phyloP scores from a whole-genome alignment of 352 stramenopile genomes.

The Globisporangium canariense region DNA sequence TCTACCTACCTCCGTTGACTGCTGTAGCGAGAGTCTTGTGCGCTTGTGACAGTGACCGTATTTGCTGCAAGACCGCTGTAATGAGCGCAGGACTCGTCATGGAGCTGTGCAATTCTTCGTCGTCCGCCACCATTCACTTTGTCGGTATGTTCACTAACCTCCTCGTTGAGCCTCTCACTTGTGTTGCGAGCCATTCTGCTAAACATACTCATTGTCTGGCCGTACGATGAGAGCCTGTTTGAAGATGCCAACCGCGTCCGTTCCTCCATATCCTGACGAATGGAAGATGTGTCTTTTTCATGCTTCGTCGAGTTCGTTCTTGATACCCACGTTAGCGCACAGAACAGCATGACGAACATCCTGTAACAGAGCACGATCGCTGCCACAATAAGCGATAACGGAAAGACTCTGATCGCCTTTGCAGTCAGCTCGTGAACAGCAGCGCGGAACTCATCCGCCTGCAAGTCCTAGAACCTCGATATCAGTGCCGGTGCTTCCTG shows the following conservation, averaged over 20 bases:
- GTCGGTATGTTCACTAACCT: not conserved
- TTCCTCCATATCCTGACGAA: not conserved
- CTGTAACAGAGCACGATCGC: slow-evolving; percentile 5
- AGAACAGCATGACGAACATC: not conserved
- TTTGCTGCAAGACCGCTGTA: too few species aligned
- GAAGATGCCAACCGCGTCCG: not conserved
- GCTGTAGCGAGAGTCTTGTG: too few species aligned
- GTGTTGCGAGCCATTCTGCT: not conserved
- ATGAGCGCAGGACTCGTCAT: not conserved
- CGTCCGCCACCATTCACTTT: too few species aligned
- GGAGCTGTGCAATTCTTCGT: not conserved
- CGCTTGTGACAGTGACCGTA: not conserved
- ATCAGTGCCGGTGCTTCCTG: not conserved
- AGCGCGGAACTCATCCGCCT: slow-evolving; percentile 11
- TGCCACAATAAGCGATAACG: not conserved
- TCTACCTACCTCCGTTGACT: not conserved
- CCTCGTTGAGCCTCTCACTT: not conserved
- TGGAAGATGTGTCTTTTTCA: not conserved
- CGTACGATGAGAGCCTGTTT: not conserved
- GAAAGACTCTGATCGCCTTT: not conserved
- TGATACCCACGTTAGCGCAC: not conserved
- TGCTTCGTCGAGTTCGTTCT: not conserved
- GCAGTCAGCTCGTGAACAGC: not conserved
- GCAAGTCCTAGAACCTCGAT: not conserved
- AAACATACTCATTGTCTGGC: not conserved